phyloP scores from a whole-genome alignment of 352 stramenopile species.

The Pythium folliculosum region DNA sequence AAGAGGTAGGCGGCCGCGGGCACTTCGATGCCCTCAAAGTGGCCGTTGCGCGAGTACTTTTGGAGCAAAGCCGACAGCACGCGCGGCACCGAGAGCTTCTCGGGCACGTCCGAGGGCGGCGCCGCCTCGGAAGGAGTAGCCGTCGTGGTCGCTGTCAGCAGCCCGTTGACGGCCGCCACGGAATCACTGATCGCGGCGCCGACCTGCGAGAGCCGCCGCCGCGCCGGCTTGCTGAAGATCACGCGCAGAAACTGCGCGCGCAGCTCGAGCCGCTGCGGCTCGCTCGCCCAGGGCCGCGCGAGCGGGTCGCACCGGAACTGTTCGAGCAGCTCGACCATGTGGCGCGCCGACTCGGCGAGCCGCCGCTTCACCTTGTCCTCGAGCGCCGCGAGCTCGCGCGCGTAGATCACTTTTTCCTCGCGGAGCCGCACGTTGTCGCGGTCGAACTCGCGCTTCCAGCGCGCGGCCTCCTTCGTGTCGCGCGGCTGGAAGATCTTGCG shows the following conservation, averaged over 20 bases:
- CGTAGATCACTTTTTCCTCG: constrained; percentile 77
- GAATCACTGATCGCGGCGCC: constrained; percentile 12
- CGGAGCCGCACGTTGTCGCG: constrained; percentile 47
- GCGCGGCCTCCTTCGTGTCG: constrained; percentile 44
- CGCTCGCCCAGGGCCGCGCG: constrained; percentile 57
- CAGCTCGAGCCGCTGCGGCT: constrained; percentile 48
- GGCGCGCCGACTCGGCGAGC: constrained; percentile 68
- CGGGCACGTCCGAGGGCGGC: constrained; percentile 23
- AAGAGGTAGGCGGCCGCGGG: constrained; percentile 37
- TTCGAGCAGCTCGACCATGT: constrained; percentile 68
- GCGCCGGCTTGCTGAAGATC: constrained; percentile 62
- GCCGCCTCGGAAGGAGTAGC: too few relatives aligned
- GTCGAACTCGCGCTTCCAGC: constrained; percentile 77
- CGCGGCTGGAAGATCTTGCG: constrained; percentile 63
- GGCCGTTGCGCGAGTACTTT: constrained; percentile 79
- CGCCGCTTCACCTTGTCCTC: constrained; percentile 78
- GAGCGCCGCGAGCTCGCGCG: constrained; percentile 55
- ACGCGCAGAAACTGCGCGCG: constrained; percentile 56
- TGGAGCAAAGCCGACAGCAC: constrained; percentile 66
- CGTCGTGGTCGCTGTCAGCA: neutral
- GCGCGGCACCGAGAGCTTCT: constrained; percentile 48
- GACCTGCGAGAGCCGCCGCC: constrained; percentile 30
- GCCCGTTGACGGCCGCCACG: neutral
- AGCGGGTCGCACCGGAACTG: constrained; percentile 55
- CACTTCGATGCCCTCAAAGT: constrained; percentile 51